Conservation (phyloP, 768 basidiomycete species). For the Amyloporia xantha region DNA sequence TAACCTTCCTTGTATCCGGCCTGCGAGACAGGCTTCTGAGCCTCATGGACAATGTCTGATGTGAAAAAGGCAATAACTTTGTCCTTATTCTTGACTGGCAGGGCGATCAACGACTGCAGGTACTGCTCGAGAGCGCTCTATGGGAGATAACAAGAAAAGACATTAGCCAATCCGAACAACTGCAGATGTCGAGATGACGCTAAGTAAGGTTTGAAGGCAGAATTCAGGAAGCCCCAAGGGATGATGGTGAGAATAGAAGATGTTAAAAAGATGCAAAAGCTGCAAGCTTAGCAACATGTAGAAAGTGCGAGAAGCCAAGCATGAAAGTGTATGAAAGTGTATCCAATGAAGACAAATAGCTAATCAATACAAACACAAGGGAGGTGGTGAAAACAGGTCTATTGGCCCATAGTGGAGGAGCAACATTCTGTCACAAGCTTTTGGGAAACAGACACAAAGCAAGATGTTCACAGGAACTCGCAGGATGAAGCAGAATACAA, state of each 20-base stretch:
- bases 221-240: background rate
- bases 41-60: constrained; percentile 76
- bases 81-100: constrained; percentile 81
- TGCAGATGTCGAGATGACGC: constrained; percentile 6
- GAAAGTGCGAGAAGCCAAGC: background rate
- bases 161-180: background rate
- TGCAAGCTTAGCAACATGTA: background rate
- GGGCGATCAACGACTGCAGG: constrained; percentile 72
- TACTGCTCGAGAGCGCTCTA: constrained; percentile 80
- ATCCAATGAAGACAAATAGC: background rate
- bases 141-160: constrained; percentile 8
- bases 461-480: background rate
- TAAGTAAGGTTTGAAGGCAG: background rate
- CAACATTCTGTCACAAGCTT: background rate
- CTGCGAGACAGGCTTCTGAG: constrained; percentile 71
- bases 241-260: constrained; percentile 2
- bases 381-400: background rate
- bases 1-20: constrained; percentile 91
- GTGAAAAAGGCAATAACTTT: constrained; percentile 91
- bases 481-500: constrained; percentile 2
- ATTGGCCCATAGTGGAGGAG: background rate
- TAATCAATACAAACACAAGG: background rate
- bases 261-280: background rate
- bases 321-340: background rate
- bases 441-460: background rate